Evolutionary conservation across 2,329 filamentous ascomycete species (phyloP), one percentile per base, ranked within the genome.

Genomic region (Diaporthe caulivora): DNA sequence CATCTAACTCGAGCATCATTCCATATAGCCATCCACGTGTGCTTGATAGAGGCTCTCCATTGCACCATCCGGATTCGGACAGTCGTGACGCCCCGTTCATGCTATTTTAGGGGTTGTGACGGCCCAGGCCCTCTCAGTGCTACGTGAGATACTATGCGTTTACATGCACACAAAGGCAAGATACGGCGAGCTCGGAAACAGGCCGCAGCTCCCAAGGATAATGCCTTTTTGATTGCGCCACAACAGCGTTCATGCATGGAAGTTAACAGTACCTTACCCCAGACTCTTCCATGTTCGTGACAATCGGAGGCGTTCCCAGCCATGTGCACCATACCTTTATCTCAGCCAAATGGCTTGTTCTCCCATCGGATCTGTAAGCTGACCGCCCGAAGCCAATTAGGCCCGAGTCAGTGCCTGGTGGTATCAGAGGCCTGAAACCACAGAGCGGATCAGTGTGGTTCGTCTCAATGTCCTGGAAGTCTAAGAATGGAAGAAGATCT

Each of bases 401-500:
- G 29, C 29, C 44, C 60, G 60, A 65, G 60, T 65, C 60, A 65
- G 60, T 51, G 31, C 4, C 49, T 13, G 42, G 60, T 65, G 60
- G 24, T 49, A 65, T 65, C 60, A 34, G 60, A 37, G 42, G 6
- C 60, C 60, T 65, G 60, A 65, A 65, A 65, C 60, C 42, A 49
- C 26, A n/a, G 18, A 65, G 60, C 60, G 60, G 60, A 65, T 65
- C 60, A 18, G 60, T 18, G 60, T 65, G 60, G 60, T 65, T 65
- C 60, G 60, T 65, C 60, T 31, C 42, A 65, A 65, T 49, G 42
- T 49, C 60, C 60, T 47, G 42, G 60, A 65, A 24, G 42, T 29
- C 60, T 65, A 65, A 65, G 60, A 65, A 51, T 65, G 42, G 60
- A 51, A 51, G 42, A 65, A 65, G 60, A 65, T 65, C 60, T 65